Evolutionary conservation across 192 early-diverging fungal genomes (phyloP).

Genomic region (Gigaspora rosea): DNA sequence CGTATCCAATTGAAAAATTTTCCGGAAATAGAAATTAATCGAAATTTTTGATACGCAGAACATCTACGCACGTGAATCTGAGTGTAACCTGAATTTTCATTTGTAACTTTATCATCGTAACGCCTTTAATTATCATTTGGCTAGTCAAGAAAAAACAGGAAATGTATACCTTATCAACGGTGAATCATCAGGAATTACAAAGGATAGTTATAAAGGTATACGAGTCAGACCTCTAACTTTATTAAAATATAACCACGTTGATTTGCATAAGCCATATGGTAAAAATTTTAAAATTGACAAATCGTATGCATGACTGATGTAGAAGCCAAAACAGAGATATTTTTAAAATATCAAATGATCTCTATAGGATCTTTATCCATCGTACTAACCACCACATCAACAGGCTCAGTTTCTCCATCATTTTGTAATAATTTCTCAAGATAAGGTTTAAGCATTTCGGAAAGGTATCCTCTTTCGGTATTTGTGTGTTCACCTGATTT

Average conservation of each 20-base stretch:
- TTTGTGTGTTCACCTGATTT: slow-evolving; percentile 82
- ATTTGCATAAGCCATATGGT: no score
- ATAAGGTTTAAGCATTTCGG: slow-evolving; percentile 59
- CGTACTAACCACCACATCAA: slow-evolving; percentile 69
- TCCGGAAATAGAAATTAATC: no score
- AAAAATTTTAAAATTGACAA: no score
- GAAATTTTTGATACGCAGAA: no score
- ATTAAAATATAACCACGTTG: no score
- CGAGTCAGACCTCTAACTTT: no score
- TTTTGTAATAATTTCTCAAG: slow-evolving; percentile 57
- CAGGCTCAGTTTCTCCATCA: slow-evolving; percentile 45
- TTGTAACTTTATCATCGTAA: slow-evolving; percentile 37
- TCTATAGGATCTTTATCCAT: slow-evolving; percentile 80
- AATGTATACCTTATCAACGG: slow-evolving; percentile 80
- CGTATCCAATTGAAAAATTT: no score
- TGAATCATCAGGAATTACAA: slow-evolving; percentile 63
- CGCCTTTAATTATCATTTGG: slow-evolving; percentile 93
- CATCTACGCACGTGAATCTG: no score
- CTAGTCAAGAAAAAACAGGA: slow-evolving; percentile 36
- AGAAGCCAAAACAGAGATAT: no score
- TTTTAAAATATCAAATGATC: slow-evolving; percentile 42
- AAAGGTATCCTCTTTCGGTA: slow-evolving; percentile 86
- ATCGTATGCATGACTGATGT: no score
- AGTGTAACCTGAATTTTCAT: no score
- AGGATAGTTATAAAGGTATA: slow-evolving; percentile 66